phyloP scores from a whole-genome alignment of 768 basidiomycete species.

The Hydnum rufescens region DNA sequence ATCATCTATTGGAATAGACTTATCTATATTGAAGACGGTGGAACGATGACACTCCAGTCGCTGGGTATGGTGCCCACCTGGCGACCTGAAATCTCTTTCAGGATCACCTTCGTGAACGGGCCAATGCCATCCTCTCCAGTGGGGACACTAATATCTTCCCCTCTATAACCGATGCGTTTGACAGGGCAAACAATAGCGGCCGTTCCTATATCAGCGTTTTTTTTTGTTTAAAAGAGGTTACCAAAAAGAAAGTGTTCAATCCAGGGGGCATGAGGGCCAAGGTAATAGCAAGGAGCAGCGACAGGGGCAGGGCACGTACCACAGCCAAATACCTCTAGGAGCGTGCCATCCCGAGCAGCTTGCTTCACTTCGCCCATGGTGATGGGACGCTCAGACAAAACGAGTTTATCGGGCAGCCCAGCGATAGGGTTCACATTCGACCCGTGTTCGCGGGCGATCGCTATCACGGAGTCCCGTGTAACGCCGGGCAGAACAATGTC shows the following conservation, averaged over 20 bases:
- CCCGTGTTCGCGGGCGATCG: constrained; percentile 42
- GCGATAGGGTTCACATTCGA: constrained; percentile 22
- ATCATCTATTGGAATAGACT: too few species aligned
- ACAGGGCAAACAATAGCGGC: constrained; percentile 60
- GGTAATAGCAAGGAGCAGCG: constrained; percentile 4
- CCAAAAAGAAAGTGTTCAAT: background rate
- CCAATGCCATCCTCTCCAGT: constrained; percentile 31
- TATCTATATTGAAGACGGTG: too few species aligned
- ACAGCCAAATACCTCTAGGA: constrained; percentile 69
- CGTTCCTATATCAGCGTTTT: constrained; percentile 21
- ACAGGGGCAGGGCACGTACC: constrained; percentile 35
- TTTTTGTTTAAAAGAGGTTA: background rate
- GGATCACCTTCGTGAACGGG: constrained; percentile 39
- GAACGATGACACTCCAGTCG: constrained; percentile 46
- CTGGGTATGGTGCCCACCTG: constrained; percentile 62
- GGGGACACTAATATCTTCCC: constrained; percentile 40
- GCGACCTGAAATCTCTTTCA: constrained; percentile 33
- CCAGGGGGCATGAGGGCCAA: background rate
- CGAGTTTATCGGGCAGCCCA: constrained; percentile 25
- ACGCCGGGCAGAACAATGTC: constrained; percentile 88
- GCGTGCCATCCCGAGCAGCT: constrained; percentile 32
- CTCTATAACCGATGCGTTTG: constrained; percentile 52
- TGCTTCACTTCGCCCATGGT: constrained; percentile 30
- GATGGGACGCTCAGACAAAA: constrained; percentile 38
- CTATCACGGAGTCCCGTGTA: constrained; percentile 68